Percentiles rank a stretch among this genome's conserved stretches.
These are phyloP conservation scores for Clavariopsis aquatica DNA, from an alignment of 495 filamentous ascomycete species.

Conservation along the genomic window DNA sequence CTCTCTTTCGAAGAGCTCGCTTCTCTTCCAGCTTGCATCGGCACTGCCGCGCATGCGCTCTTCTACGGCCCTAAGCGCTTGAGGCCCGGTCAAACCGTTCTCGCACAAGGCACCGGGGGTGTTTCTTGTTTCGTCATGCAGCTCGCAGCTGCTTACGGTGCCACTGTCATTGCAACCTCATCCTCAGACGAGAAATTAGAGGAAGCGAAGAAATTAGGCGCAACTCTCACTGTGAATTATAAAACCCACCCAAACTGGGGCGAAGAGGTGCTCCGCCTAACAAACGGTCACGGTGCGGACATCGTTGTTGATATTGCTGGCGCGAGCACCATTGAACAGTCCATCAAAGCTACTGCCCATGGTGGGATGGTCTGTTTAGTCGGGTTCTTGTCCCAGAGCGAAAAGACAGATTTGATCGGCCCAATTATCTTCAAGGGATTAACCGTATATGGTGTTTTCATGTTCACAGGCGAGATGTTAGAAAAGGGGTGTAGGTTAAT, in stretches of 20 bases:
- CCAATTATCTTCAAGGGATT: constrained; percentile 17
- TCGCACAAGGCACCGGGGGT: constrained; percentile 42
- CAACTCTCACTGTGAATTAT: constrained; percentile 48
- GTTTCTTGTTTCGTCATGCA: constrained; percentile 37
- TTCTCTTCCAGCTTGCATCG: constrained; percentile 9
- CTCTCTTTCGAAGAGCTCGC: constrained; percentile 22
- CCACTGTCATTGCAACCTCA: constrained; percentile 47
- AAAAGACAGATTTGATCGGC: constrained; percentile 11
- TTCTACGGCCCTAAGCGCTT: constrained; percentile 10
- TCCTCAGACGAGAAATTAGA: constrained; percentile 44
- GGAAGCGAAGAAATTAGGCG: constrained; percentile 49
- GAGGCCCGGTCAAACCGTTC: constrained; percentile 34
- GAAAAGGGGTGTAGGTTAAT: constrained; percentile 56
- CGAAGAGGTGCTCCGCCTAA: constrained; percentile 19
- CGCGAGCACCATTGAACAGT: constrained; percentile 22
- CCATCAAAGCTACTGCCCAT: neutral
- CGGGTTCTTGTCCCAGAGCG: constrained; percentile 20
- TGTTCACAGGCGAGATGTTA: constrained; percentile 48
- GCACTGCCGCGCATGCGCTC: constrained; percentile 23
- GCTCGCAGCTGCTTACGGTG: constrained; percentile 39
- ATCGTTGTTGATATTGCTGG: constrained; percentile 25
- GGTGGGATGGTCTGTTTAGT: constrained; percentile 17
- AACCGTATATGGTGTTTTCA: constrained; percentile 21
- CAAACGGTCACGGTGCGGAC: constrained; percentile 24
- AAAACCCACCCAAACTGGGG: constrained; percentile 9